phyloP scores from a whole-genome alignment of 257 asterid genomes.

The Nicotiana tabacum region DNA sequence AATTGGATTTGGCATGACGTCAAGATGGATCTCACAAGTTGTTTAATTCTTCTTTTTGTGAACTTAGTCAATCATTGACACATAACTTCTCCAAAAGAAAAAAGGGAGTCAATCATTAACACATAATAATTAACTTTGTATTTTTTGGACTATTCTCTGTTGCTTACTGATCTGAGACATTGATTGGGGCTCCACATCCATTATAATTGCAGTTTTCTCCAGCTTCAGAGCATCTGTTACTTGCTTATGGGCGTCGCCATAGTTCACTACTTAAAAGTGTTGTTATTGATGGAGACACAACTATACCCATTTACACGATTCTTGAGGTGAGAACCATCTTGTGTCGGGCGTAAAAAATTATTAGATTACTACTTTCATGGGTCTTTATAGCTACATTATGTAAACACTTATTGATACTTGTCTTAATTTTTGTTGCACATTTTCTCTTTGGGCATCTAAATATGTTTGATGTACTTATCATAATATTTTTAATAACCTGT shows the following conservation, averaged over 20 bases:
- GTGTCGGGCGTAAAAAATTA: not conserved
- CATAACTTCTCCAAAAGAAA: not conserved
- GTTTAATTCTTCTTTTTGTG: not conserved
- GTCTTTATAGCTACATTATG: not conserved
- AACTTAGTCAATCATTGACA: not conserved
- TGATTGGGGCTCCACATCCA: conserved; percentile 1
- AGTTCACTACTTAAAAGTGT: conserved; percentile 88
- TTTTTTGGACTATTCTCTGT: not conserved
- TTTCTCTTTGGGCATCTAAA: not conserved
- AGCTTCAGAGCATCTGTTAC: conserved; percentile 88
- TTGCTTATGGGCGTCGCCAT: conserved; percentile 94
- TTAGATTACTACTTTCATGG: not conserved
- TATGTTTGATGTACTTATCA: not conserved
- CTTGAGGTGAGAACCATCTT: conserved; percentile 58
- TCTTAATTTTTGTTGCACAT: not conserved
- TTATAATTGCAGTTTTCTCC: conserved; percentile 78
- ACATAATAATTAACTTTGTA: not conserved
- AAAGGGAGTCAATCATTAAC: not conserved
- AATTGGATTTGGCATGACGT: not conserved
- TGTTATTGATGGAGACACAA: conserved; percentile 80
- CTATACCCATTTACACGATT: conserved; percentile 78
- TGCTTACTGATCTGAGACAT: not conserved
- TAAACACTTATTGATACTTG: not conserved
- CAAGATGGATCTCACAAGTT: not conserved
- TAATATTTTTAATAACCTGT: not conserved